phyloP scores from a whole-genome alignment of 148 eudicot genomes.

The Persicaria tinctoria region DNA sequence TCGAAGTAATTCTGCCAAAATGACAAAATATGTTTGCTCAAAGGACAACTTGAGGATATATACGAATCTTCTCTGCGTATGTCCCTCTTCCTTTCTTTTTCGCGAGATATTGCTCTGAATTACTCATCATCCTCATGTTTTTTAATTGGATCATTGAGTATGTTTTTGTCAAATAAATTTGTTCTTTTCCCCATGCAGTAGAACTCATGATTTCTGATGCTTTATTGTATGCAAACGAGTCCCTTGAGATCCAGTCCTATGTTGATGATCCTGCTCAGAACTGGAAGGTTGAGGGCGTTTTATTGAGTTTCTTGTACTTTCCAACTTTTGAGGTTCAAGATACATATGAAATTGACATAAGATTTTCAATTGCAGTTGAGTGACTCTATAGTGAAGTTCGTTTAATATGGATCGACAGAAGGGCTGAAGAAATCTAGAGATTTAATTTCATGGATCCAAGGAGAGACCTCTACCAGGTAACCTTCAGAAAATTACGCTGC shows the following conservation, averaged over 20 bases:
- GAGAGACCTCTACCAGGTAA: slow-evolving; percentile 92
- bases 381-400: slow-evolving; percentile 72
- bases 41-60: slow-evolving; percentile 66
- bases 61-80: slow-evolving; percentile 79
- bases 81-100: slow-evolving; percentile 3
- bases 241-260: slow-evolving; percentile 51
- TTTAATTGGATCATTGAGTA: not conserved
- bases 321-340: not conserved
- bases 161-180: not conserved
- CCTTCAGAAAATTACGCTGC: not conserved
- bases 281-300: slow-evolving; percentile 64
- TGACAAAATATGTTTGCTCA: slow-evolving; percentile 73
- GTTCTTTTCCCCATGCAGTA: slow-evolving; percentile 44
- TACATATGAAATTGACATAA: not conserved
- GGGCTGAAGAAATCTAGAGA: slow-evolving; percentile 78
- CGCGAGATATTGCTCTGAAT: too few relatives aligned
- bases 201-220: slow-evolving; percentile 96
- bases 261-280: slow-evolving; percentile 76
- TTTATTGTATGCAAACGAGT: slow-evolving; percentile 57
- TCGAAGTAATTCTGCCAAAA: slow-evolving; percentile 65
- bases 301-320: not conserved
- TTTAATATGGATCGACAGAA: slow-evolving; percentile 56
- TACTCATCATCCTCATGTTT: too few relatives aligned
- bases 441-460: slow-evolving; percentile 69
- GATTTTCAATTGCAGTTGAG: slow-evolving; percentile 48